Base-by-base conservation (phyloP, 768 basidiomycete genomes). In the Filobasidium wieringae region DNA sequence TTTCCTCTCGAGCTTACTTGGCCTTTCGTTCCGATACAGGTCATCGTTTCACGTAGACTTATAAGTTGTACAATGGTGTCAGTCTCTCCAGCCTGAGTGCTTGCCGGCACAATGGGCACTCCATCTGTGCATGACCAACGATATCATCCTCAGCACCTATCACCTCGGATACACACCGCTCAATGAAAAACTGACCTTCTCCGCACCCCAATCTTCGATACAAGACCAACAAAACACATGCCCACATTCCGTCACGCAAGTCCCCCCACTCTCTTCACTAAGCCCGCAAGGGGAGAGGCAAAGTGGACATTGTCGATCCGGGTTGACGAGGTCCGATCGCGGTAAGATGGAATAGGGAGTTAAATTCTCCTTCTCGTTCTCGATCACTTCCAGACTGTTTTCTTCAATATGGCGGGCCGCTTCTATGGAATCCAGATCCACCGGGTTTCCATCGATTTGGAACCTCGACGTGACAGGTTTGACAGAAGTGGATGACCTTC, bases 151-250 rank as follows among this genome's bases (percentile, higher is more conserved):
- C 8, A 26, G 14, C 8, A 19, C 24, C 26, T 7, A 7, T 3
- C n/a, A 4, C n/a, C 14, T 7, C 22, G 12, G 3, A 34, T 29
- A 7, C 17, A 34, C 19, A 24, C 15, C 7, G n/a, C 51, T 27
- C 27, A 41, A 26, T 7, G 30, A 9, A 17, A 11, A 33, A 65
- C 67, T 39, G 22, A 72, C 72, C 69, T 75, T 75, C 43, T 75
- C 72, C 26, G 66, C 51, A 2, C 69, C 71, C 53, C 71, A 66
- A 7, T 60, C 63, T 19, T 62, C 69, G 32, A 75, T 58, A 59
- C 74, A 75, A 5, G 58, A 62, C 74, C 74, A 75, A 62, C 74
- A 75, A 56, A 75, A 75, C 12, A 72, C 64, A 66, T 75, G 74
- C 1, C 74, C 74, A 43, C 74, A 75, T 51, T 73, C 72, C 5